These are phyloP conservation scores for Amylostereum areolatum DNA, from an alignment of 1,284 basidiomycete species.

Conservation along the genomic window DNA sequence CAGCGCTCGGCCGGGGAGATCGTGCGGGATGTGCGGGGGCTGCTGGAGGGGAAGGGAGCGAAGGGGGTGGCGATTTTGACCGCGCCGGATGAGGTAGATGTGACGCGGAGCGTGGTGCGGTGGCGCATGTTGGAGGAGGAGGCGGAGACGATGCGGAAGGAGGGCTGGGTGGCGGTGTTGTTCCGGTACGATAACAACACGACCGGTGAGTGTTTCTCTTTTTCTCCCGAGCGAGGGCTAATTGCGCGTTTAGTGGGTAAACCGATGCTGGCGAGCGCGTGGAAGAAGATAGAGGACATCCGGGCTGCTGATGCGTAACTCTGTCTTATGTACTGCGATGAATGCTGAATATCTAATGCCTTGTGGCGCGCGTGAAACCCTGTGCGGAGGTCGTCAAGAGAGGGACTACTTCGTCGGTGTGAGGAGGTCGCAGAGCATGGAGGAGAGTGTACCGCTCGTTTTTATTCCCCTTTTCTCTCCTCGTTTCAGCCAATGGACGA, in stretches of 20 bases:
- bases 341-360: no score
- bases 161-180: constrained; percentile 19
- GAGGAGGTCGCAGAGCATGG: no score
- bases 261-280: neutral
- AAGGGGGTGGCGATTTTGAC: constrained; percentile 16
- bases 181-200: constrained; percentile 10
- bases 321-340: no score
- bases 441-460: no score
- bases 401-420: no score
- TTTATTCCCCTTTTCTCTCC: no score
- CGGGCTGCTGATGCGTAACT: neutral
- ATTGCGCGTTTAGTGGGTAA: neutral
- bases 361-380: no score
- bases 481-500: no score
- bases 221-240: neutral
- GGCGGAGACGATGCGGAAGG: constrained; percentile 17
- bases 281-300: neutral
- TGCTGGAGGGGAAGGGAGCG: constrained; percentile 11
- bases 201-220: neutral
- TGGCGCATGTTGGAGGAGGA: constrained; percentile 20
- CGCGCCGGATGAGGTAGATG: constrained; percentile 17
- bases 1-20: constrained; percentile 8
- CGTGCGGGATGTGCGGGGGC: constrained; percentile 4
- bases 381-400: no score
- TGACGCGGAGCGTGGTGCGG: constrained; percentile 12